Conservation (phyloP, 257 asterid genomes). For the Lavandula angustifolia region DNA sequence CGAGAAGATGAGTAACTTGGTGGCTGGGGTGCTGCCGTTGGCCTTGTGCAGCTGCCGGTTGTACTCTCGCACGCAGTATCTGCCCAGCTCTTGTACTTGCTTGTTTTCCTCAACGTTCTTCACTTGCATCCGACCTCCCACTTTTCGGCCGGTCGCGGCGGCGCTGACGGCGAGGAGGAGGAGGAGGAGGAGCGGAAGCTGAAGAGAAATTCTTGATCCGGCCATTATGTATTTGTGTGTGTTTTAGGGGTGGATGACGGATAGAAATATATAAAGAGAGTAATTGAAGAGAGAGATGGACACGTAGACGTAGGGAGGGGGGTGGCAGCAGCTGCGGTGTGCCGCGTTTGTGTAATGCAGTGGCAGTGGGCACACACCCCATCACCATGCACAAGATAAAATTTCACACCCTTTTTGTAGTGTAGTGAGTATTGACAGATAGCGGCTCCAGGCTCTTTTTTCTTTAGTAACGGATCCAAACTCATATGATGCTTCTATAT, state of each 20-base stretch:
- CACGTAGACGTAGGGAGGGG: constrained; percentile 25
- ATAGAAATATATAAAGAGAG: too few species aligned
- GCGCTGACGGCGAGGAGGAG: not conserved
- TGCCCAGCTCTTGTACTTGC: constrained; percentile 61
- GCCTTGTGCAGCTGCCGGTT: constrained; percentile 30
- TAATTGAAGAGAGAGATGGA: not conserved
- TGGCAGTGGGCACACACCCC: not conserved
- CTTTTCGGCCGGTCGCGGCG: constrained; percentile 32
- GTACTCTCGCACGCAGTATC: constrained; percentile 57
- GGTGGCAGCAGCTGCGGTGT: constrained; percentile 28
- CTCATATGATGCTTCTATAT: too few species aligned
- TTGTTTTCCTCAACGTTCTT: constrained; percentile 49
- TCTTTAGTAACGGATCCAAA: too few species aligned
- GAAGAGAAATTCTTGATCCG: not conserved
- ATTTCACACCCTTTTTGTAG: not conserved
- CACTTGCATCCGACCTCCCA: constrained; percentile 49
- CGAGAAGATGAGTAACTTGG: constrained; percentile 39
- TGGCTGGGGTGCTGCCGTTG: constrained; percentile 19
- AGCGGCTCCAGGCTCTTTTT: too few species aligned
- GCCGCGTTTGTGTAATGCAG: constrained; percentile 30
- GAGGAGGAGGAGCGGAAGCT: not conserved
- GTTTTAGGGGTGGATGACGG: not conserved
- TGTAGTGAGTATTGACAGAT: not conserved
- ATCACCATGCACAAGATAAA: not conserved
- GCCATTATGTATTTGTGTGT: not conserved